Percentiles rank a stretch among this genome's conserved stretches.
Conservation (phyloP, 805 yeast genomes). For the Danielozyma ontarioensis region DNA sequence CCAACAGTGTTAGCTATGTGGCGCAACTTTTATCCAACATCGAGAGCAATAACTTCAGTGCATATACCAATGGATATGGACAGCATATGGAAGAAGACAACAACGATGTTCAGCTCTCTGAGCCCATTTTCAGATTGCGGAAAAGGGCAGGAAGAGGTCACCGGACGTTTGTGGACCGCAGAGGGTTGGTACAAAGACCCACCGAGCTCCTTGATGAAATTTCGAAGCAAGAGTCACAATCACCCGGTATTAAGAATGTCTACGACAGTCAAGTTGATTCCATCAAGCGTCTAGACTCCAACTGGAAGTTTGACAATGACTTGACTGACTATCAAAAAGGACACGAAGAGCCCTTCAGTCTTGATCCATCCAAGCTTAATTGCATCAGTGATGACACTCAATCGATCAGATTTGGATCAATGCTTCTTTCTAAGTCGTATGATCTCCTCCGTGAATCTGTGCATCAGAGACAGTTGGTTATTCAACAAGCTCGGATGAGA, state of each 20-base stretch:
- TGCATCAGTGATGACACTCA: constrained; percentile 84
- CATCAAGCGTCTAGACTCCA: constrained; percentile 47
- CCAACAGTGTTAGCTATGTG: constrained; percentile 26
- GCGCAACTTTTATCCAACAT: constrained; percentile 35
- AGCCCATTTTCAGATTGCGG: constrained; percentile 57
- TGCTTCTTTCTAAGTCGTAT: constrained; percentile 82
- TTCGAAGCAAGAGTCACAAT: constrained; percentile 13
- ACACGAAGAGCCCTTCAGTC: constrained; percentile 46
- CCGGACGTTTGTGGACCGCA: constrained; percentile 69
- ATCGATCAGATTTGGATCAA: constrained; percentile 84
- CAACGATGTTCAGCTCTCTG: constrained; percentile 34
- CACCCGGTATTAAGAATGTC: constrained; percentile 5
- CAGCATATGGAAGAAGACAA: constrained; percentile 9
- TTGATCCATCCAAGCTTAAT: constrained; percentile 80
- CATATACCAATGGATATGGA: constrained; percentile 34
- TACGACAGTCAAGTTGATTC: constrained; percentile 28
- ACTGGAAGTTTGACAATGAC: constrained; percentile 67
- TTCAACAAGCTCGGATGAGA: constrained; percentile 47
- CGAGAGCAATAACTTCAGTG: constrained; percentile 33
- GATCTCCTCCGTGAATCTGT: constrained; percentile 75
- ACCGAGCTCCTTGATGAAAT: constrained; percentile 30
- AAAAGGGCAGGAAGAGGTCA: constrained; percentile 73
- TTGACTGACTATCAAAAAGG: constrained; percentile 34
- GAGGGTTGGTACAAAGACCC: constrained; percentile 42
- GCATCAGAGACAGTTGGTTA: constrained; percentile 53